Percentiles rank a stretch among this genome's conserved stretches.
These are phyloP conservation scores for Vitis rotundifolia DNA, from an alignment of 164 flowering plant genomes.

Conservation along the genomic window DNA sequence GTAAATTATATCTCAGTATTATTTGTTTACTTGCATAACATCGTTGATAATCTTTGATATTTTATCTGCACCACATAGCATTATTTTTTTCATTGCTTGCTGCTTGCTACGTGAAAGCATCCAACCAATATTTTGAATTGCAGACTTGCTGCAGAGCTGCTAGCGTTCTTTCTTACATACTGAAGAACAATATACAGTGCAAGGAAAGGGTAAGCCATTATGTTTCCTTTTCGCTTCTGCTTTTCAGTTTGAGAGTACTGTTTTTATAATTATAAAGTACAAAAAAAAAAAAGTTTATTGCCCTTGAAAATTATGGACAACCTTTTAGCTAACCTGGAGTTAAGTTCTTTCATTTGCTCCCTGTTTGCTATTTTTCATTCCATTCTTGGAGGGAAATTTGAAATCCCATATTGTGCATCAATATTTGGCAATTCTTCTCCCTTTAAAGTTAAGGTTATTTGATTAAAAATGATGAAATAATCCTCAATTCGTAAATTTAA, in stretches of 20 bases:
- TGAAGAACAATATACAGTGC: slow-evolving; percentile 82
- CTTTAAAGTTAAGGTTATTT: too few species aligned
- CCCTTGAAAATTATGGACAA: neutral
- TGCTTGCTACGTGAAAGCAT: neutral
- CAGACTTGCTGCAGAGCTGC: slow-evolving; percentile 96
- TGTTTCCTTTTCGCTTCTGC: neutral
- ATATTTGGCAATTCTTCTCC: neutral
- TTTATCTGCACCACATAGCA: neutral
- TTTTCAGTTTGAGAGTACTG: neutral
- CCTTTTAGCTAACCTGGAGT: neutral
- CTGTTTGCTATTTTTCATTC: neutral
- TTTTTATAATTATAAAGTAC: neutral
- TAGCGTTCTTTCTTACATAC: slow-evolving; percentile 81
- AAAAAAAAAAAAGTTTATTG: neutral
- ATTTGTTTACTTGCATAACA: too few species aligned
- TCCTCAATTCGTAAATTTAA: too few species aligned
- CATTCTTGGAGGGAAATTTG: neutral
- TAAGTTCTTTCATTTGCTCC: neutral
- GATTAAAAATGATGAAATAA: too few species aligned
- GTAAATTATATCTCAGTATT: too few species aligned
- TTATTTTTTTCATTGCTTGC: slow-evolving; percentile 5
- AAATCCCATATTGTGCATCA: neutral
- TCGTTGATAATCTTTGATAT: neutral
- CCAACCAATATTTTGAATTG: slow-evolving; percentile 27
- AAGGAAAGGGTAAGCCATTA: slow-evolving; percentile 72